Conservation (phyloP, 1,139 yeast genomes). For the Candida glucosophila region DNA sequence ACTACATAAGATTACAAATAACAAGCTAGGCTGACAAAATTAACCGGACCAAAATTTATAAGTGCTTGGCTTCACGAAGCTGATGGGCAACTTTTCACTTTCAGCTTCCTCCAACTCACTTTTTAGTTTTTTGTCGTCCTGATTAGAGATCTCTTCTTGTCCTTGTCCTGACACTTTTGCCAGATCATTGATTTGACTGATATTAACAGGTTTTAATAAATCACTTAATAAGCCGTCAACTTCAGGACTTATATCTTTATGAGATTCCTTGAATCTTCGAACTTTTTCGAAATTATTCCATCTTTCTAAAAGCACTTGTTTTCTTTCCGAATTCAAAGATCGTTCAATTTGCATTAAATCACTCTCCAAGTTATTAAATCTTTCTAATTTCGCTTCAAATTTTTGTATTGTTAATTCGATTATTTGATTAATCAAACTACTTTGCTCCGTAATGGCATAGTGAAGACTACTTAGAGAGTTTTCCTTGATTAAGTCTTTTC, state of each 20-base stretch:
- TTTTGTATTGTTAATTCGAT: slow-evolving; percentile 51
- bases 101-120: too few relatives aligned
- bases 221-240: slow-evolving; percentile 35
- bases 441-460: slow-evolving; percentile 24
- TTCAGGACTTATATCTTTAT: slow-evolving; percentile 27
- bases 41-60: slow-evolving; percentile 55
- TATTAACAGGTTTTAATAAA: slow-evolving; percentile 30
- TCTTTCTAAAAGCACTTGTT: slow-evolving; percentile 35
- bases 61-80: slow-evolving; percentile 46
- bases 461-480: slow-evolving; percentile 21
- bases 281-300: slow-evolving; percentile 39
- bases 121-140: too few relatives aligned
- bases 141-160: too few relatives aligned
- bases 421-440: slow-evolving; percentile 39
- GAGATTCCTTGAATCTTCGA: slow-evolving; percentile 31
- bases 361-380: slow-evolving; percentile 42
- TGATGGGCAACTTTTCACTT: slow-evolving; percentile 42
- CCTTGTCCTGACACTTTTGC: slow-evolving; percentile 15
- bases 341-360: slow-evolving; percentile 40
- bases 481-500: slow-evolving; percentile 20
- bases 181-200: slow-evolving; percentile 25
- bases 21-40: too few relatives aligned
- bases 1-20: too few relatives aligned
- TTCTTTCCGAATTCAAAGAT: slow-evolving; percentile 43
- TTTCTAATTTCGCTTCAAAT: slow-evolving; percentile 44